A percentile compares a stretch with the other conserved stretches of the same genome.
Evolutionary conservation across 1,284 basidiomycete genomes (phyloP).

Genomic region (Leucoagaricus sp.): DNA sequence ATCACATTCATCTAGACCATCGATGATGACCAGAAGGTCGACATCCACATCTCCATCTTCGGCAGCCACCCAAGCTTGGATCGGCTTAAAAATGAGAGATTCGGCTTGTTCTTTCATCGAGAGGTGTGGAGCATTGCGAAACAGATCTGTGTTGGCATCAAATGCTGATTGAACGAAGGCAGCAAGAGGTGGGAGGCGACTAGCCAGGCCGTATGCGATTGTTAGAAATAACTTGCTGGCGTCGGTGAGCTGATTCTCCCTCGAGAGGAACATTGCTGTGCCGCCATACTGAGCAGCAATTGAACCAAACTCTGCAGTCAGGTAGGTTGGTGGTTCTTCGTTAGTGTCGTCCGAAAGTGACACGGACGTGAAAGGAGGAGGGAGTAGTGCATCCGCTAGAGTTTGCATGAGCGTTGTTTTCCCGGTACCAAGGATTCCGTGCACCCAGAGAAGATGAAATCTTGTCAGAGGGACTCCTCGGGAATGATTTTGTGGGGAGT

Average conservation of each 20-base stretch:
- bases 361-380: neutral
- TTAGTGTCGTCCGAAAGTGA: neutral
- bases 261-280: neutral
- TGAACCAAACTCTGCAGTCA: neutral
- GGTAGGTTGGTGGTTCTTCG: neutral
- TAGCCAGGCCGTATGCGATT: neutral
- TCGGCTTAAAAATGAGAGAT: constrained; percentile 1
- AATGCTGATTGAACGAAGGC: constrained; percentile 8
- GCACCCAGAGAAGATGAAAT: neutral
- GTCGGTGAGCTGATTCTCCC: neutral
- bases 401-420: constrained; percentile 7
- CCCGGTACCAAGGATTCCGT: neutral
- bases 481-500: neutral
- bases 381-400: neutral
- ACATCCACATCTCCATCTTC: constrained; percentile 10
- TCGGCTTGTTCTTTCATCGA: neutral
- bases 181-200: neutral
- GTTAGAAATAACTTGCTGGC: neutral
- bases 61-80: neutral
- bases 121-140: neutral
- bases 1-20: constrained; percentile 4
- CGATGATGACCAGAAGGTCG: constrained; percentile 1
- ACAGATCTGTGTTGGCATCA: neutral
- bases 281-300: neutral
- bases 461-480: neutral